Conservation (phyloP, 768 basidiomycete genomes). For the Trichaptum fuscoviolaceum region DNA sequence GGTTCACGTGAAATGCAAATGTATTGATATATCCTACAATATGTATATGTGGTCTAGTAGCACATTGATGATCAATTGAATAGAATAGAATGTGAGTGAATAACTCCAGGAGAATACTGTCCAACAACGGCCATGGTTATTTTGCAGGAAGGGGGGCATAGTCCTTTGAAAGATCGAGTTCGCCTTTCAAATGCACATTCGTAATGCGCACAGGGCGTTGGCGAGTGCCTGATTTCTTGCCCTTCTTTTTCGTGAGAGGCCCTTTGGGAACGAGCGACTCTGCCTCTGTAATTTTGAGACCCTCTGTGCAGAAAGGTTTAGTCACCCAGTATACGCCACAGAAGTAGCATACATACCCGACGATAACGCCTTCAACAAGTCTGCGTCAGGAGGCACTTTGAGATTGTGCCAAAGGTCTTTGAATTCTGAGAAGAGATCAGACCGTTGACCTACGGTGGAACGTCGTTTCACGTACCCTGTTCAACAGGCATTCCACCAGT, state of each 20-base stretch:
- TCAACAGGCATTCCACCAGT: conserved; percentile 68
- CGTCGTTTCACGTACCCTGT: conserved; percentile 49
- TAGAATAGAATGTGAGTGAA: not conserved
- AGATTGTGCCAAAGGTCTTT: conserved; percentile 81
- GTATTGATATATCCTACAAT: not conserved
- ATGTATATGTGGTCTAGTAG: not conserved
- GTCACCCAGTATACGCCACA: conserved; percentile 1
- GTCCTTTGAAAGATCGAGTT: conserved; percentile 65
- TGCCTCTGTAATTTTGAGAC: conserved; percentile 72
- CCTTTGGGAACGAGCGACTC: conserved; percentile 52
- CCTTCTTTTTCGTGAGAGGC: conserved; percentile 71
- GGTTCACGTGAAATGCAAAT: not conserved
- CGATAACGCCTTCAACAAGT: conserved; percentile 70
- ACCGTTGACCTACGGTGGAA: conserved; percentile 1
- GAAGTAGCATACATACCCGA: conserved; percentile 43
- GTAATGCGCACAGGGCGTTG: conserved; percentile 81
- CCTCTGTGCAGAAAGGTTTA: conserved; percentile 41
- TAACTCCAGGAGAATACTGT: not conserved
- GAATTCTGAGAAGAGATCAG: conserved; percentile 54
- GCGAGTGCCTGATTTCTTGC: conserved; percentile 66
- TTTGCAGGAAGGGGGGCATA: not conserved
- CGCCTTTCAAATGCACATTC: conserved; percentile 81
- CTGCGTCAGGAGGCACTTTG: conserved; percentile 81
- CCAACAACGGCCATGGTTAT: not conserved
- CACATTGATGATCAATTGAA: not conserved